Percentiles rank a stretch among this genome's conserved stretches.
These are phyloP conservation scores for Aquilaria yunnanensis DNA, from an alignment of 345 rosid genomes.

Conservation along the genomic window DNA sequence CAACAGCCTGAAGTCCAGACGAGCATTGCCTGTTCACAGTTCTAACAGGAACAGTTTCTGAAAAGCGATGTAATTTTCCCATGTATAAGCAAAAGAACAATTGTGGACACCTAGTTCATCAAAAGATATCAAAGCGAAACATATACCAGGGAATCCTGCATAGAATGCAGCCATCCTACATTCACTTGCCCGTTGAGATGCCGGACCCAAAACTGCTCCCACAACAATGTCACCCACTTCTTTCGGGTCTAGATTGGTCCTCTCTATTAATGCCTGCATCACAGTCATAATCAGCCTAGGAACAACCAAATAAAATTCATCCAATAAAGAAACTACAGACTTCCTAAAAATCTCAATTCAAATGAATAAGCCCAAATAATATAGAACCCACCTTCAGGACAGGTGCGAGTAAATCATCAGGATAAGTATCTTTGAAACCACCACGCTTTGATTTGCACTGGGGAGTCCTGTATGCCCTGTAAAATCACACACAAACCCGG, in stretches of 20 bases:
- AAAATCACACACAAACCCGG: background rate
- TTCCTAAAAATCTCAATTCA: background rate
- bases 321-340: constrained; percentile 6
- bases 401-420: constrained; percentile 86
- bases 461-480: constrained; percentile 79
- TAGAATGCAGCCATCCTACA: constrained; percentile 98
- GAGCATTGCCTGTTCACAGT: constrained; percentile 95
- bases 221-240: constrained; percentile 98
- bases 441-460: constrained; percentile 85
- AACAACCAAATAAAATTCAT: background rate
- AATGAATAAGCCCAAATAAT: background rate
- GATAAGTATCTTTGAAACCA: constrained; percentile 81
- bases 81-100: background rate
- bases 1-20: constrained; percentile 99
- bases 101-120: background rate
- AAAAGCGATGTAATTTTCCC: background rate
- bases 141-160: constrained; percentile 88
- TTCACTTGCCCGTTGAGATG: constrained; percentile 87
- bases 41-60: constrained; percentile 85
- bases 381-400: constrained; percentile 52
- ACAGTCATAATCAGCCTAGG: background rate
- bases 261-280: constrained; percentile 76
- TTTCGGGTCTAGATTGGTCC: constrained; percentile 68
- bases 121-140: background rate
- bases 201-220: constrained; percentile 87